phyloP scores from a whole-genome alignment of 116 monocot species.

The Trichopus zeylanicus region DNA sequence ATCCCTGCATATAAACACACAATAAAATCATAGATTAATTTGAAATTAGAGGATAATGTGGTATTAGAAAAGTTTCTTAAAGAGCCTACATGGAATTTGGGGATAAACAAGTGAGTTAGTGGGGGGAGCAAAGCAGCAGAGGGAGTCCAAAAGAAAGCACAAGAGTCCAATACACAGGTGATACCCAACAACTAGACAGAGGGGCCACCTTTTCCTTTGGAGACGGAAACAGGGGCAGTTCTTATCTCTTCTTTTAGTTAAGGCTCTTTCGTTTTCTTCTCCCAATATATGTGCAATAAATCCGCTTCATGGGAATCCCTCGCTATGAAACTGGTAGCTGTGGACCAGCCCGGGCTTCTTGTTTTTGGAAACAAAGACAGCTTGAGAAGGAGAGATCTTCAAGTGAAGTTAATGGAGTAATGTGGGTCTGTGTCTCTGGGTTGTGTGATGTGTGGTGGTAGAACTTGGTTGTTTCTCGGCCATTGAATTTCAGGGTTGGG shows the following conservation, averaged over 20 bases:
- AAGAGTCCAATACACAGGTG: constrained; percentile 8
- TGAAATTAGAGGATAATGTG: no score
- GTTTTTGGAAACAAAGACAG: neutral
- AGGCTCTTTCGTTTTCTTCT: constrained; percentile 8
- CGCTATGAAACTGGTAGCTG: no score
- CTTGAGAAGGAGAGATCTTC: neutral
- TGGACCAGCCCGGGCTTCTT: neutral
- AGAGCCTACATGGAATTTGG: no score
- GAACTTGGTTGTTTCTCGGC: neutral
- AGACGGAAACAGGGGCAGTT: neutral
- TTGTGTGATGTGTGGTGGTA: neutral
- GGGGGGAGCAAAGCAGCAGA: neutral
- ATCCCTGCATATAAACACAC: no score
- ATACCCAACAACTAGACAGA: constrained; percentile 10
- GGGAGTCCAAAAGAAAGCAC: constrained; percentile 1
- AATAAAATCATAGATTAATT: no score
- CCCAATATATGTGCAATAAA: neutral
- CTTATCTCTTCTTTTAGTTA: constrained; percentile 1
- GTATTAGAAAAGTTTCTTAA: no score
- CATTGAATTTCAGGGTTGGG: no score
- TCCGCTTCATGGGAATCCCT: neutral
- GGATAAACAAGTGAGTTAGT: neutral
- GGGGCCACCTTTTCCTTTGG: neutral
- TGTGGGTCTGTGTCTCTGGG: neutral
- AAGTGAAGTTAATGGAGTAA: neutral